These are phyloP conservation scores for Diaporthe sp. DNA, from an alignment of 2,329 filamentous ascomycete species.

Conservation along the genomic window DNA sequence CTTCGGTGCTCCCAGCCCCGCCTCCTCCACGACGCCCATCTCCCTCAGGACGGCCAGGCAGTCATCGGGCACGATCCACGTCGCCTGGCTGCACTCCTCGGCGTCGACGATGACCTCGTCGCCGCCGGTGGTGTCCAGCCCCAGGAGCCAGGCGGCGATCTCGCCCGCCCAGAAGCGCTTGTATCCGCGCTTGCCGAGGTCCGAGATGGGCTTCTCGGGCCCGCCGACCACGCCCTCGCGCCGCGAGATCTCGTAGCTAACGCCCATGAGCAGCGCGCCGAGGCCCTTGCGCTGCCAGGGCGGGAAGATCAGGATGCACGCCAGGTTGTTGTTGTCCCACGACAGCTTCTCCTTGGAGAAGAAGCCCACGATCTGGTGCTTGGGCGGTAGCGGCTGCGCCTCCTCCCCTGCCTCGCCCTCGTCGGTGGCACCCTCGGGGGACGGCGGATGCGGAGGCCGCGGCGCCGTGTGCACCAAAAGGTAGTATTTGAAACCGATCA, in stretches of 20 bases:
- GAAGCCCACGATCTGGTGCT: constrained; percentile 85
- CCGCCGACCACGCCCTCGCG: constrained; percentile 88
- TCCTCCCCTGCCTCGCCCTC: neutral
- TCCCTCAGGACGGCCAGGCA: constrained; percentile 82
- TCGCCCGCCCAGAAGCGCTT: constrained; percentile 88
- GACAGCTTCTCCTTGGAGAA: constrained; percentile 99
- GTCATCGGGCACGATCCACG: constrained; percentile 89
- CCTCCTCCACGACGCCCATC: constrained; percentile 80
- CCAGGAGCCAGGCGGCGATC: constrained; percentile 78
- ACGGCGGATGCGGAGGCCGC: constrained; percentile 42
- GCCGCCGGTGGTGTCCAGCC: constrained; percentile 53
- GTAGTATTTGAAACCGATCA: constrained; percentile 94
- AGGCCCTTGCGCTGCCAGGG: constrained; percentile 94
- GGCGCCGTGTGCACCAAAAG: constrained; percentile 82
- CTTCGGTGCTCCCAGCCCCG: constrained; percentile 61
- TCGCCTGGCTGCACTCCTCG: constrained; percentile 79
- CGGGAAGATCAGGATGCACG: constrained; percentile 95
- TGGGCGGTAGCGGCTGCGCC: constrained; percentile 41
- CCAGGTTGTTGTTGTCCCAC: constrained; percentile 98
- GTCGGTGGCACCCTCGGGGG: neutral
- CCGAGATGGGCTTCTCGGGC: constrained; percentile 92
- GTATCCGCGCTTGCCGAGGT: constrained; percentile 87
- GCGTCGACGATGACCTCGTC: constrained; percentile 72
- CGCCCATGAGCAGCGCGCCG: constrained; percentile 89
- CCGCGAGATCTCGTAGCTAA: constrained; percentile 91